Conservation (phyloP, 2,329 filamentous ascomycete species). For the Aspergillus aculeatinus region DNA sequence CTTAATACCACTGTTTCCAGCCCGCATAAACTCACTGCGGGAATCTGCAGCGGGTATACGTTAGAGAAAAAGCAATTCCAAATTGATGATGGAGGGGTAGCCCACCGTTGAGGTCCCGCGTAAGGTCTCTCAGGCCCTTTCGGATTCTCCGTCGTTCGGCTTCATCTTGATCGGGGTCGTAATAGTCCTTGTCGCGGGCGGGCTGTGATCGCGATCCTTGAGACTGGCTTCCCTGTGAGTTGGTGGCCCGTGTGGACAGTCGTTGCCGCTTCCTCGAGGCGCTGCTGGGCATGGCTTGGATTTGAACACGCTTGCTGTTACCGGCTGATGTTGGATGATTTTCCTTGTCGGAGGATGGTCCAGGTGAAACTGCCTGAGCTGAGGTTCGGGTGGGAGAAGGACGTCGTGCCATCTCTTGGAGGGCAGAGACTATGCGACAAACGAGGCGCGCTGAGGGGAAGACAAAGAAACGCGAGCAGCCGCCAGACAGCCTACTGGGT, state of each 20-base stretch:
- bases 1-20: slow-evolving; percentile 63
- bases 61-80: neutral
- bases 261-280: slow-evolving; percentile 45
- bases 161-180: slow-evolving; percentile 80
- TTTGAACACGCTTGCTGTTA: slow-evolving; percentile 46
- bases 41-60: slow-evolving; percentile 55
- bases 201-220: slow-evolving; percentile 29
- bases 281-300: slow-evolving; percentile 37
- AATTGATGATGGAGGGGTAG: too few relatives aligned
- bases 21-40: slow-evolving; percentile 67
- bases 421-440: slow-evolving; percentile 15
- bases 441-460: slow-evolving; percentile 6
- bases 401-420: slow-evolving; percentile 31
- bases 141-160: slow-evolving; percentile 71
- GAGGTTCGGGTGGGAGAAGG: slow-evolving; percentile 16
- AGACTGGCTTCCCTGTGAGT: slow-evolving; percentile 26
- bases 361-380: slow-evolving; percentile 33
- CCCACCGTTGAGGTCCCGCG: slow-evolving; percentile 59
- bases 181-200: slow-evolving; percentile 53
- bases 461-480: slow-evolving; percentile 9
- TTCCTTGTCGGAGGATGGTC: slow-evolving; percentile 51
- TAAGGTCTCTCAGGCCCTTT: slow-evolving; percentile 67
- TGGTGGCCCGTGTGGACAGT: slow-evolving; percentile 37
- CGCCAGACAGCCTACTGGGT: neutral
- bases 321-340: slow-evolving; percentile 35